phyloP scores from a whole-genome alignment of 2,329 filamentous ascomycete genomes.

The Neophaeococcomyces mojaviensis region DNA sequence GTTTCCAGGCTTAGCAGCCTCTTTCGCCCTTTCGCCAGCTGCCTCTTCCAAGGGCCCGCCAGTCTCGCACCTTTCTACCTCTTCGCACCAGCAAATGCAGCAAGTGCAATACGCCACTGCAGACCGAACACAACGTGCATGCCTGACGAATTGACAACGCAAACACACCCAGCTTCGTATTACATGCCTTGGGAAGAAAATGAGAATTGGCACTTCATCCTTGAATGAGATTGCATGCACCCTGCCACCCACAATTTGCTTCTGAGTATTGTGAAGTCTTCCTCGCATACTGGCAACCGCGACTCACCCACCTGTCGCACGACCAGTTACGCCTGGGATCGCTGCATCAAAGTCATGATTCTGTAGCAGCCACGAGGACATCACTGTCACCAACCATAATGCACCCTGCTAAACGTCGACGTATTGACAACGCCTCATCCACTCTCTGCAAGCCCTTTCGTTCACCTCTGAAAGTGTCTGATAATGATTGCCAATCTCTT shows the following conservation, averaged over 20 bases:
- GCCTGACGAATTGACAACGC: background rate
- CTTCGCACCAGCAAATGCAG: background rate
- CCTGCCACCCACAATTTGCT: background rate
- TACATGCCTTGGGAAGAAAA: background rate
- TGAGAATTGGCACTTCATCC: background rate
- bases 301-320: background rate
- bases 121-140: background rate
- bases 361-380: background rate
- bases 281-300: background rate
- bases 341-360: background rate
- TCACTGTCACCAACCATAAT: constrained; percentile 9
- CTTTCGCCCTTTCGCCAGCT: constrained; percentile 3
- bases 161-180: too few species aligned
- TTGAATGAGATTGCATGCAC: background rate
- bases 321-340: background rate
- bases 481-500: background rate
- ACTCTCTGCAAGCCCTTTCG: constrained; percentile 64
- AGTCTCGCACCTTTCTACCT: background rate
- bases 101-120: constrained; percentile 1
- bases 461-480: constrained; percentile 41
- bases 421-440: constrained; percentile 50
- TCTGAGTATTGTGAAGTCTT: background rate
- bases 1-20: constrained; percentile 8
- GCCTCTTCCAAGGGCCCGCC: background rate
- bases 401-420: constrained; percentile 53